Evolutionary conservation across 2,329 filamentous ascomycete genomes (phyloP).

Genomic region (Pseudopyrenochaeta lycopersici): DNA sequence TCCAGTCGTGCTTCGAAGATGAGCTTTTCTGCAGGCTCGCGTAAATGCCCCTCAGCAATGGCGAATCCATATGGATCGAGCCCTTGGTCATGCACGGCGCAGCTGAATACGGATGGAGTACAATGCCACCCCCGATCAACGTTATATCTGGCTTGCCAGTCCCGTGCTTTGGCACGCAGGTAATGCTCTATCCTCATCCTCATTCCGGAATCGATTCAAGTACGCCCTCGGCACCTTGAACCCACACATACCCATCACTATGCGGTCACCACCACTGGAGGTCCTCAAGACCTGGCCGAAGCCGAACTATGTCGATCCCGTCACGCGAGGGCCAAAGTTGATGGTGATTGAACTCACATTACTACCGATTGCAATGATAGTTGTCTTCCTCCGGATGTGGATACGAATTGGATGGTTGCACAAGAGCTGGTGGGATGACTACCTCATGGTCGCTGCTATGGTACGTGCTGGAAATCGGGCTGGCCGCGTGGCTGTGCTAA

Average conservation of each 20-base stretch:
- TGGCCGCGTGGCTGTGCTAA: slow-evolving; percentile 26
- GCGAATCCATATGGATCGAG: slow-evolving; percentile 26
- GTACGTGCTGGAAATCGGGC: slow-evolving; percentile 27
- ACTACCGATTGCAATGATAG: slow-evolving; percentile 47
- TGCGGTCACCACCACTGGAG: slow-evolving; percentile 45
- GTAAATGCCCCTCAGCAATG: slow-evolving; percentile 34
- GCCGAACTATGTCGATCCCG: slow-evolving; percentile 55
- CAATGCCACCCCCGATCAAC: slow-evolving; percentile 8
- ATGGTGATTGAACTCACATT: slow-evolving; percentile 52
- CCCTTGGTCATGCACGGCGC: slow-evolving; percentile 23
- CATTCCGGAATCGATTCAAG: slow-evolving; percentile 26
- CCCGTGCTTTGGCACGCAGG: slow-evolving; percentile 35
- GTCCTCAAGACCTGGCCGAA: slow-evolving; percentile 52
- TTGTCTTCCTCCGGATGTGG: slow-evolving; percentile 46
- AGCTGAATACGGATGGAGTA: slow-evolving; percentile 34
- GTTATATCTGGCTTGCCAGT: slow-evolving; percentile 38
- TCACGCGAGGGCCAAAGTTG: slow-evolving; percentile 52
- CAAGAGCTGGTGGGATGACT: slow-evolving; percentile 52
- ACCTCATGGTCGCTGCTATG: slow-evolving; percentile 49
- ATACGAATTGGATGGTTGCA: slow-evolving; percentile 48
- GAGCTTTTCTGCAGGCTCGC: slow-evolving; percentile 22
- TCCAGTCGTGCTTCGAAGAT: slow-evolving; percentile 34
- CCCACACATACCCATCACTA: slow-evolving; percentile 19
- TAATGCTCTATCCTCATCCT: slow-evolving; percentile 39
- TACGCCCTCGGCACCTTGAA: slow-evolving; percentile 24